Percentiles rank a stretch among this genome's conserved stretches.
Evolutionary conservation across 352 stramenopile genomes (phyloP).

Genomic region (Pythium angustatum): DNA sequence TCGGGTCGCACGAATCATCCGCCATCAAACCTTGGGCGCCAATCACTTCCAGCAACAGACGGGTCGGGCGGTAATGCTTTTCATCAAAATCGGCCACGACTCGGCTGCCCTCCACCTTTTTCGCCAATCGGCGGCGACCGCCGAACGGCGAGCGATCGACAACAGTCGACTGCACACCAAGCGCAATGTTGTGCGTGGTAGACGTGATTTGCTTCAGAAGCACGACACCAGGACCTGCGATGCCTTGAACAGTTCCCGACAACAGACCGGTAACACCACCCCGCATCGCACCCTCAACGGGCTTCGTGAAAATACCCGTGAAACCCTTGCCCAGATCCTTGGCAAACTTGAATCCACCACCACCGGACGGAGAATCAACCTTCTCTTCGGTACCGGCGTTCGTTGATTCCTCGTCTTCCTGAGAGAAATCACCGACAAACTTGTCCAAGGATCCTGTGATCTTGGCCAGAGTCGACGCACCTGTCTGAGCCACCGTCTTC

Average conservation of each 20-base stretch:
- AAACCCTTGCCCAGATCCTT: constrained; percentile 84
- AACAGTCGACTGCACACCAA: constrained; percentile 79
- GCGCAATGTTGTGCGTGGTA: constrained; percentile 74
- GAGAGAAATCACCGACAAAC: constrained; percentile 79
- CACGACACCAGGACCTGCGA: constrained; percentile 79
- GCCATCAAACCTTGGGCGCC: constrained; percentile 69
- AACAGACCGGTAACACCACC: constrained; percentile 78
- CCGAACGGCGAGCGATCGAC: constrained; percentile 81
- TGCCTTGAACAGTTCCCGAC: constrained; percentile 74
- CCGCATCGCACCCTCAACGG: constrained; percentile 79
- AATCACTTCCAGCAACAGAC: constrained; percentile 69
- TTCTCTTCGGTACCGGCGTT: constrained; percentile 26
- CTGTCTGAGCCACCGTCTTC: constrained; percentile 82
- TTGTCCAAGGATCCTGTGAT: constrained; percentile 86
- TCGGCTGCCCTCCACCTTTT: constrained; percentile 67
- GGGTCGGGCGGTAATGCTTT: constrained; percentile 57
- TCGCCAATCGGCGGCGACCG: constrained; percentile 65
- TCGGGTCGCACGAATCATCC: constrained; percentile 74
- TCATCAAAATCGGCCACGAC: constrained; percentile 70
- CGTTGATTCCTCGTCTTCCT: constrained; percentile 39
- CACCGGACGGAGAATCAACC: constrained; percentile 41
- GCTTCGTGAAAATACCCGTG: constrained; percentile 87
- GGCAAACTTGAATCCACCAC: constrained; percentile 66
- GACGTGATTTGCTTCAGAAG: constrained; percentile 84
- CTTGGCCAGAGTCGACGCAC: constrained; percentile 74